These are phyloP conservation scores for Prunus salicina DNA, from an alignment of 306 rosid species.

Conservation along the genomic window DNA sequence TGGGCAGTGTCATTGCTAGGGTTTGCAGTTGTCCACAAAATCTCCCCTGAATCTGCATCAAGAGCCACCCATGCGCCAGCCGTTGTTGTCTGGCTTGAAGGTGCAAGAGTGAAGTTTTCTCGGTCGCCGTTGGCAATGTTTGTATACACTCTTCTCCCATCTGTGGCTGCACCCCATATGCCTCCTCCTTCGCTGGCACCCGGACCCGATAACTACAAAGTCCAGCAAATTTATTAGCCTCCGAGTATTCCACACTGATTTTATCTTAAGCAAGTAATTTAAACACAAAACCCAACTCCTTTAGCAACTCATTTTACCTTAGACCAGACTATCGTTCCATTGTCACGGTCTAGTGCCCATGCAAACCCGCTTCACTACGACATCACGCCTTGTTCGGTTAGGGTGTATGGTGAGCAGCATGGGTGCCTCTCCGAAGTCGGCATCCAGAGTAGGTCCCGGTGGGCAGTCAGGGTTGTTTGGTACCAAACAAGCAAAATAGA, in stretches of 20 bases:
- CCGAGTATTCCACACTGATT: neutral
- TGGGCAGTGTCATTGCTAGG: conserved; percentile 36
- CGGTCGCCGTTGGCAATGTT: conserved; percentile 31
- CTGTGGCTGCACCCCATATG: conserved; percentile 41
- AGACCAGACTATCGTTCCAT: conserved; percentile 37
- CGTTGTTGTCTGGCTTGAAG: conserved; percentile 24
- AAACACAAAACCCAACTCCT: neutral
- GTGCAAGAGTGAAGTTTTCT: conserved; percentile 30
- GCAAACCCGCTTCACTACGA: conserved; percentile 39
- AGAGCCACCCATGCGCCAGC: conserved; percentile 40
- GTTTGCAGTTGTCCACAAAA: conserved; percentile 29
- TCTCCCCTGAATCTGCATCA: conserved; percentile 28
- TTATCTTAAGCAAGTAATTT: neutral
- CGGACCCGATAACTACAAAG: conserved; percentile 32
- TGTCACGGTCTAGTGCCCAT: conserved; percentile 39
- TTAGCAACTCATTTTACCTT: conserved; percentile 17
- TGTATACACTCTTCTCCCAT: conserved; percentile 35
- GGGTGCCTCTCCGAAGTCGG: conserved; percentile 44
- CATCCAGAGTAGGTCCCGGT: conserved; percentile 37
- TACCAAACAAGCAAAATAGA: conserved; percentile 30
- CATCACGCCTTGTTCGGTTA: conserved; percentile 10
- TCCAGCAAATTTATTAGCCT: neutral
- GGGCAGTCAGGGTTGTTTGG: conserved; percentile 51
- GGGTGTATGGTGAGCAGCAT: conserved; percentile 30
- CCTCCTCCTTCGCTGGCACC: conserved; percentile 42